Percentiles rank a stretch among this genome's conserved stretches.
Conservation (phyloP, 805 yeast species). For the Alloascoidea africana region DNA sequence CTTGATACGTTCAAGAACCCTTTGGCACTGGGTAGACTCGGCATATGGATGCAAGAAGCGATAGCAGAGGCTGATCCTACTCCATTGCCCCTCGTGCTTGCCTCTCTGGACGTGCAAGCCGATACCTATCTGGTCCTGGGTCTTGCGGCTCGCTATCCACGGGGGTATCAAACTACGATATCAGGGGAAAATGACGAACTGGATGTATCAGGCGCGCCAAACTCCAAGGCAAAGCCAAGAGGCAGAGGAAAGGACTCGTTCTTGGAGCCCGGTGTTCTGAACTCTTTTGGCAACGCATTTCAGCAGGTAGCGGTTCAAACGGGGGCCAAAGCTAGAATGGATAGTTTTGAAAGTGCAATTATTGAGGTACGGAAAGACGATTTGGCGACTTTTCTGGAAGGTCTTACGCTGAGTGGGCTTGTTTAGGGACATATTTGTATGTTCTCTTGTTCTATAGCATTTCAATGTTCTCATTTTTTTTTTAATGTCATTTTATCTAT, state of each 20-base stretch:
- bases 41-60: constrained; percentile 83
- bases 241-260: constrained; percentile 19
- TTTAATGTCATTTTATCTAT: no score
- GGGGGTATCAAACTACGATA: constrained; percentile 13
- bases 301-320: constrained; percentile 75
- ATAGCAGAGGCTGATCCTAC: constrained; percentile 63
- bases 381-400: constrained; percentile 73
- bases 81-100: constrained; percentile 70
- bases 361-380: constrained; percentile 86
- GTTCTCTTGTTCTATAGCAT: no score
- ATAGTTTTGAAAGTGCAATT: constrained; percentile 88
- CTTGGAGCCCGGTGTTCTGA: constrained; percentile 30
- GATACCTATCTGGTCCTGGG: constrained; percentile 84
- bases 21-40: constrained; percentile 65
- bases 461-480: no score
- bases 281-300: constrained; percentile 83
- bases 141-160: constrained; percentile 24
- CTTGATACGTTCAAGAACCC: constrained; percentile 72
- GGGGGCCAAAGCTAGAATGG: constrained; percentile 81
- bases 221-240: no score
- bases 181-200: constrained; percentile 5
- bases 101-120: constrained; percentile 57
- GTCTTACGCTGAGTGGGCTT: constrained; percentile 59
- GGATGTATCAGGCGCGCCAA: no score
- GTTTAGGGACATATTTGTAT: constrained; percentile 17